Evolutionary conservation across 495 filamentous ascomycete species (phyloP), one percentile per base, ranked within the genome.

Genomic region (Lepraria neglecta): DNA sequence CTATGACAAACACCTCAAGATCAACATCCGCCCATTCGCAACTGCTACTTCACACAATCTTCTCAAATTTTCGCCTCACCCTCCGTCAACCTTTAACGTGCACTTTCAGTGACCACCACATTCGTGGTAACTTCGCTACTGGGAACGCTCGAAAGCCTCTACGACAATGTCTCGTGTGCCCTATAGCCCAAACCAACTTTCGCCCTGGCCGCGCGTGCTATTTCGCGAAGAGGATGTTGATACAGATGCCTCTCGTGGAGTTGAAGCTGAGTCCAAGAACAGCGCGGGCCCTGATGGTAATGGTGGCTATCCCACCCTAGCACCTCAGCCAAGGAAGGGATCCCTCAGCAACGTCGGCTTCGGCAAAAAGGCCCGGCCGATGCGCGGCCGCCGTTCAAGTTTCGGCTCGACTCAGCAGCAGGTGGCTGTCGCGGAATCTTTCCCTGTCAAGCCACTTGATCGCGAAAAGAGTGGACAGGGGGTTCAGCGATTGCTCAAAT

Each of bases 371-470:
- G 44, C 31, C 28, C 15, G 46, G 19, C 21, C 17, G 17, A 7
- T 17, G 15, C 46, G 6, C 28, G 42, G 57, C 6, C 57, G 46
- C 28, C 15, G 17, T 42, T 27, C 31, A 6, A 59, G 46, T 33
- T 59, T 59, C 28, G 46, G 57, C 4, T 59, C 46, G 10, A 59
- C 46, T 7, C 33, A 59, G 28, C 12, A 17, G n/a, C 48, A n/a
- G 6, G n/a, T 4, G n/a, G 21, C 24, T 11, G 33, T 40, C 19
- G 4, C 9, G 5, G 12, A 14, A 3, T 21, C 30, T 42, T 5
- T 1, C 24, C 15, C 5, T 42, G 19, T 42, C 9, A 33, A 15
- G 12, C 6, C 6, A 27, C 14, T 52, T 38, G 46, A 52, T 42
- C 31, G 19, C 21, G 48, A 42, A n/a, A 28, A 10, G 27, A 59